phyloP scores from a whole-genome alignment of 345 rosid genomes.

The Brassica cretica region DNA sequence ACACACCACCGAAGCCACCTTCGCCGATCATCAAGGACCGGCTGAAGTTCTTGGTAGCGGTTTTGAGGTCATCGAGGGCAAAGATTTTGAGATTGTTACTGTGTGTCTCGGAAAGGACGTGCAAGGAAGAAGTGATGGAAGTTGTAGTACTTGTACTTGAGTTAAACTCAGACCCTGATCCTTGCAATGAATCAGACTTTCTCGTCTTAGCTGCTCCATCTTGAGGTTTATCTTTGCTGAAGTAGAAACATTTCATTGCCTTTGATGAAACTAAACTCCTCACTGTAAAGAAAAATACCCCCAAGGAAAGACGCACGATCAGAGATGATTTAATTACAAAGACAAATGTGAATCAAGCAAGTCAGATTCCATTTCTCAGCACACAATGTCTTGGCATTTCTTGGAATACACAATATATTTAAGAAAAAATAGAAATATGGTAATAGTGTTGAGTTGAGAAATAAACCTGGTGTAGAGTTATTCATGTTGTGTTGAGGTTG shows the following conservation, averaged over 20 bases:
- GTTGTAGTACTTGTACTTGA: slow-evolving; percentile 71
- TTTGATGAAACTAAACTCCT: slow-evolving; percentile 33
- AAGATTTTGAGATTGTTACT: slow-evolving; percentile 70
- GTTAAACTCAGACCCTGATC: slow-evolving; percentile 69
- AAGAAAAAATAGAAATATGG: not conserved
- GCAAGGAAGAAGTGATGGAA: slow-evolving; percentile 61
- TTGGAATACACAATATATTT: not conserved
- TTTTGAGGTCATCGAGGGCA: slow-evolving; percentile 67
- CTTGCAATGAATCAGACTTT: slow-evolving; percentile 52
- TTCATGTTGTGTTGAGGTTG: slow-evolving; percentile 34
- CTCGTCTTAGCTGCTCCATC: slow-evolving; percentile 48
- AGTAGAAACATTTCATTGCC: slow-evolving; percentile 76
- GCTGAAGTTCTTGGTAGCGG: slow-evolving; percentile 86
- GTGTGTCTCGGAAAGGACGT: slow-evolving; percentile 65
- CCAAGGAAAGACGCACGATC: not conserved
- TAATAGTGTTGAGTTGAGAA: not conserved
- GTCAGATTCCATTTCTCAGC: not conserved
- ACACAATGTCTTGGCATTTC: not conserved
- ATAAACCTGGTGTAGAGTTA: slow-evolving; percentile 34
- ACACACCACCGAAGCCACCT: slow-evolving; percentile 95
- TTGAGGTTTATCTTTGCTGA: slow-evolving; percentile 49
- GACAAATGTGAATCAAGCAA: not conserved
- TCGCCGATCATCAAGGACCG: slow-evolving; percentile 93
- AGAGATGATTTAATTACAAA: not conserved
- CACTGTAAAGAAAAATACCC: slow-evolving; percentile 30